phyloP scores from a whole-genome alignment of 2,329 filamentous ascomycete species.

The Ascochyta clinopodiicola region DNA sequence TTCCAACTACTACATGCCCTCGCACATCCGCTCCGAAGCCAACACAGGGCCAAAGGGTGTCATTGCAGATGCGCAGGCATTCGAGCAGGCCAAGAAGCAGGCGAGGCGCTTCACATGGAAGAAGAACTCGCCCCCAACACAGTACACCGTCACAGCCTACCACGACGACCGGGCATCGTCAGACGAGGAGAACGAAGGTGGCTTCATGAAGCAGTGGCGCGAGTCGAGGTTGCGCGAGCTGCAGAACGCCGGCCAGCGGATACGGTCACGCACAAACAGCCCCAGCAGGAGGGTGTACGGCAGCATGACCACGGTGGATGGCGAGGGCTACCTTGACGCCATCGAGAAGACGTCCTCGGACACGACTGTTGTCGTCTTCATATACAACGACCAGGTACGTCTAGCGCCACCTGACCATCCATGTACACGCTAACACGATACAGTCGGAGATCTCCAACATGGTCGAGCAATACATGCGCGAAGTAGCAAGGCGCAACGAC shows the following conservation, averaged over 20 bases:
- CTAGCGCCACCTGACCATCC: not conserved
- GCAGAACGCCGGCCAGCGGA: conserved; percentile 64
- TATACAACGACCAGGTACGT: conserved; percentile 85
- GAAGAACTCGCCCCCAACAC: conserved; percentile 28
- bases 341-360: conserved; percentile 86
- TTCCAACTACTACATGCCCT: conserved; percentile 62
- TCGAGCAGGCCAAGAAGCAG: conserved; percentile 66
- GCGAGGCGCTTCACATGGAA: conserved; percentile 45
- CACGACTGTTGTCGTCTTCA: conserved; percentile 88
- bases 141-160: conserved; percentile 45
- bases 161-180: conserved; percentile 57
- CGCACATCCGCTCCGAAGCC: conserved; percentile 68
- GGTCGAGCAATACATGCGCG: conserved; percentile 78
- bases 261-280: conserved; percentile 70
- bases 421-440: conserved; percentile 18
- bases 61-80: conserved; percentile 81
- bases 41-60: conserved; percentile 86
- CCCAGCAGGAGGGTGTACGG: conserved; percentile 82
- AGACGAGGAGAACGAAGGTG: conserved; percentile 74
- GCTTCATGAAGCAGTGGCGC: conserved; percentile 85
- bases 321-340: conserved; percentile 90
- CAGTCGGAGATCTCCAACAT: conserved; percentile 80
- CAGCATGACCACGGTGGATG: conserved; percentile 82
- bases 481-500: conserved; percentile 74
- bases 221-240: conserved; percentile 80